phyloP scores from a whole-genome alignment of 306 rosid genomes.

The Medicago arabica region DNA sequence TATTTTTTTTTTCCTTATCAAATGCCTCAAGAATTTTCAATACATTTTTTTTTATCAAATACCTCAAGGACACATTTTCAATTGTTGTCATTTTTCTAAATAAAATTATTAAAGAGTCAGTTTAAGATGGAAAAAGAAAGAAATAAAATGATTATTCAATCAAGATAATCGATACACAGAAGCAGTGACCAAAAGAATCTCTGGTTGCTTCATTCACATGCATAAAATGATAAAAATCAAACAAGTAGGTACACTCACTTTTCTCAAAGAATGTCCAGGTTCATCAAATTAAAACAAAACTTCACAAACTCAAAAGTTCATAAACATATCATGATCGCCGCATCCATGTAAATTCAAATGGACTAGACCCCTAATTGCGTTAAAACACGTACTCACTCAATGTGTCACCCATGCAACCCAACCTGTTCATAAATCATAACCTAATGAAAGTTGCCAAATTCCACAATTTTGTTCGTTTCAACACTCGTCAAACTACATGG shows the following conservation, averaged over 20 bases:
- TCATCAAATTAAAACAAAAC: not conserved
- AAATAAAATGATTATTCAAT: too few species aligned
- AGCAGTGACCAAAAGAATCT: not conserved
- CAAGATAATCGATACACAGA: too few species aligned
- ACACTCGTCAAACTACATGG: conserved; percentile 52
- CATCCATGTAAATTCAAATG: not conserved
- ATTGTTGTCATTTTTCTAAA: too few species aligned
- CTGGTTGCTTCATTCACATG: not conserved
- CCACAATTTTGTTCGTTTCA: conserved; percentile 28
- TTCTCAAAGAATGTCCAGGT: not conserved
- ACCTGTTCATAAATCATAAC: too few species aligned
- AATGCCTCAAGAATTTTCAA: too few species aligned
- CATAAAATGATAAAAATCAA: not conserved
- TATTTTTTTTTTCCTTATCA: too few species aligned
- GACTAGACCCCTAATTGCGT: not conserved
- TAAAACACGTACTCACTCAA: not conserved
- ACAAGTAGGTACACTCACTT: too few species aligned
- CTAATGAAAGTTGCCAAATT: not conserved
- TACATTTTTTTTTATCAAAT: too few species aligned
- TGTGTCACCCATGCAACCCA: not conserved
- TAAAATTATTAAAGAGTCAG: too few species aligned
- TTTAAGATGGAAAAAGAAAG: too few species aligned
- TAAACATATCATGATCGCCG: not conserved
- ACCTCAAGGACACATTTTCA: too few species aligned
- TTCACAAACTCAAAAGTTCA: not conserved